phyloP scores from a whole-genome alignment of 2,329 filamentous ascomycete species.

The Myriosclerotinia scirpicola region DNA sequence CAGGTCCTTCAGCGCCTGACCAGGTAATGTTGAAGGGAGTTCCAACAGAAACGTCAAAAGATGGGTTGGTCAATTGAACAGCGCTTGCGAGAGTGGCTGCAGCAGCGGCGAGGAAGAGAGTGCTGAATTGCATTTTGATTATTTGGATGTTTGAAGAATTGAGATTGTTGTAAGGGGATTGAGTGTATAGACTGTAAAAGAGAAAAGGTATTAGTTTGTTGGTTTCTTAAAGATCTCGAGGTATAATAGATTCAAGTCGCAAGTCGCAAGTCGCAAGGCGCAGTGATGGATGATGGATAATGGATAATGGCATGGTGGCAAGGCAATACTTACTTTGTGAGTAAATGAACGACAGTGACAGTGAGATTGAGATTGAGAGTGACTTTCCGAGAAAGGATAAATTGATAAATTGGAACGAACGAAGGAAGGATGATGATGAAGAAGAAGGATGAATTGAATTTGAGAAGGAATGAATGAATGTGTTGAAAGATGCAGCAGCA shows the following conservation, averaged over 20 bases:
- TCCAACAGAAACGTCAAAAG: conserved; percentile 34
- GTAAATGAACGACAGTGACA: background rate
- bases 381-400: background rate
- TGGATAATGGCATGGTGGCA: background rate
- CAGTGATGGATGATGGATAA: background rate
- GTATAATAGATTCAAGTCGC: background rate
- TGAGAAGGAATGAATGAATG: too few species aligned
- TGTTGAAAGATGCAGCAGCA: too few species aligned
- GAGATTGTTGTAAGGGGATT: background rate
- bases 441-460: background rate
- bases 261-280: background rate
- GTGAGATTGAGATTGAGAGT: background rate
- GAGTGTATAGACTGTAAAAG: background rate
- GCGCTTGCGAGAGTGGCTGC: conserved; percentile 32
- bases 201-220: background rate
- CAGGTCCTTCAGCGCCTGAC: conserved; percentile 33
- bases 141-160: conserved; percentile 19
- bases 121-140: conserved; percentile 39
- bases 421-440: background rate
- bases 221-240: background rate
- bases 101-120: conserved; percentile 32
- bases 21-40: conserved; percentile 36
- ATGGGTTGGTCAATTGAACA: conserved; percentile 34
- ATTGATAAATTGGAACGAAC: background rate
- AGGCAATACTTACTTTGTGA: background rate